Evolutionary conservation across 441 rosid genomes (phyloP).

Genomic region (Lepidium campestre): DNA sequence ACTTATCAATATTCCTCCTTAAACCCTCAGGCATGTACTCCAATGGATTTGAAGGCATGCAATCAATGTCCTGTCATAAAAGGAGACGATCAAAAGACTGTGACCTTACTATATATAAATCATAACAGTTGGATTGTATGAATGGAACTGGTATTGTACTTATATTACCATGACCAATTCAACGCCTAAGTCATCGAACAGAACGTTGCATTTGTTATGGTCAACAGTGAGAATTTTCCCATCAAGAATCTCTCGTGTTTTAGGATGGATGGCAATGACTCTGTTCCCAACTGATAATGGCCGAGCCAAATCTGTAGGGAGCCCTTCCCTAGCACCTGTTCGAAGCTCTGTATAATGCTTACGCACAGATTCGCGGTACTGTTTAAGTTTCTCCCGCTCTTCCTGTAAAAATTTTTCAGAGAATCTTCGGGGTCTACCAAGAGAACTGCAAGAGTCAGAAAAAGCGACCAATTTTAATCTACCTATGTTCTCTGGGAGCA

Average conservation of each 20-base stretch:
- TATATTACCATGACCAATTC: constrained; percentile 76
- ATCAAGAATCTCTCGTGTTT: constrained; percentile 79
- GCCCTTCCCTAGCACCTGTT: constrained; percentile 73
- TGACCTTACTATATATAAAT: constrained; percentile 8
- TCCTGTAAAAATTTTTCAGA: constrained; percentile 76
- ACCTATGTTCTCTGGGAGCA: neutral
- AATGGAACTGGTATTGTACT: neutral
- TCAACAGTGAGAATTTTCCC: constrained; percentile 93
- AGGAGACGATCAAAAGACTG: neutral
- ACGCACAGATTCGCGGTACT: constrained; percentile 88
- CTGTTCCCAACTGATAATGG: constrained; percentile 93
- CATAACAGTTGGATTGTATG: constrained; percentile 3
- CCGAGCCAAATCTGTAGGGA: constrained; percentile 89
- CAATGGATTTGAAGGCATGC: constrained; percentile 87
- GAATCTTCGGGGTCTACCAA: constrained; percentile 97
- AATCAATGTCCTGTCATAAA: constrained; percentile 81
- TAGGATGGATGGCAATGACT: constrained; percentile 88
- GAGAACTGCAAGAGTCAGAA: constrained; percentile 63
- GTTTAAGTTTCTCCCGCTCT: constrained; percentile 79
- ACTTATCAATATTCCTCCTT: constrained; percentile 53
- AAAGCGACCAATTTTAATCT: neutral
- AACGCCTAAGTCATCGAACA: constrained; percentile 85
- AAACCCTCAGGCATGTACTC: constrained; percentile 94
- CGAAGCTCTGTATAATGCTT: constrained; percentile 80
- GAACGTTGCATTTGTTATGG: constrained; percentile 78